phyloP scores from a whole-genome alignment of 1,139 yeast species.

The Zygosaccharomyces sapae region DNA sequence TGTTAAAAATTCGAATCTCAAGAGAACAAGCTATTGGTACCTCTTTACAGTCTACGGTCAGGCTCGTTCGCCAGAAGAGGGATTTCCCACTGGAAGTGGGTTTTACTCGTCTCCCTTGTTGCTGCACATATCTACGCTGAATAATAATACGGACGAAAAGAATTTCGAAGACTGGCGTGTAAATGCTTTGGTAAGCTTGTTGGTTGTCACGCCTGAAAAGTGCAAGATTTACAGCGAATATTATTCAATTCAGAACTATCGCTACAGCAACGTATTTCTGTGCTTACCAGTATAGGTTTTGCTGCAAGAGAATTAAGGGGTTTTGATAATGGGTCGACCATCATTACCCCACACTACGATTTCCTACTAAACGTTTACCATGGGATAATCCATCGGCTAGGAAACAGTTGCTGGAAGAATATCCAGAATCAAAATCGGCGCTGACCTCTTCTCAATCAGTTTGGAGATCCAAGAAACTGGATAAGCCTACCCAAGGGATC shows the following conservation, averaged over 20 bases:
- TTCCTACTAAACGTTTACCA: constrained; percentile 36
- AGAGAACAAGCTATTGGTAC: constrained; percentile 16
- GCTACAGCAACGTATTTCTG: constrained; percentile 55
- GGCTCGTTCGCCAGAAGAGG: constrained; percentile 37
- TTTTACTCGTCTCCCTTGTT: constrained; percentile 49
- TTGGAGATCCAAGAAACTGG: constrained; percentile 37
- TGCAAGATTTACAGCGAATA: constrained; percentile 41
- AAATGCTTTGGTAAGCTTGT: constrained; percentile 52
- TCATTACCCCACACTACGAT: constrained; percentile 36
- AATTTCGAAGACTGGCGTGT: constrained; percentile 57
- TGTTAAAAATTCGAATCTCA: constrained; percentile 29
- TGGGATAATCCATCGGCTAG: constrained; percentile 20
- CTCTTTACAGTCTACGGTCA: constrained; percentile 34
- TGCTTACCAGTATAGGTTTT: constrained; percentile 55
- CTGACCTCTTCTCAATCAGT: constrained; percentile 15
- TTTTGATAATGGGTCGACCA: constrained; percentile 42
- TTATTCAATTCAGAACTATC: constrained; percentile 62
- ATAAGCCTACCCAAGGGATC: constrained; percentile 11
- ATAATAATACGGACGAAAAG: constrained; percentile 46
- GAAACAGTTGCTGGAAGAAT: constrained; percentile 6
- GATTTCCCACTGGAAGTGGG: constrained; percentile 36
- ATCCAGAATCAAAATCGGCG: constrained; percentile 14
- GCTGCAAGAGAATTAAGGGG: constrained; percentile 65
- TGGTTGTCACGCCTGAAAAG: constrained; percentile 46
- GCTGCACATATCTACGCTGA: constrained; percentile 43